These are phyloP conservation scores for Metschnikowia corniflorae DNA, from an alignment of 805 yeast genomes.

Conservation along the genomic window DNA sequence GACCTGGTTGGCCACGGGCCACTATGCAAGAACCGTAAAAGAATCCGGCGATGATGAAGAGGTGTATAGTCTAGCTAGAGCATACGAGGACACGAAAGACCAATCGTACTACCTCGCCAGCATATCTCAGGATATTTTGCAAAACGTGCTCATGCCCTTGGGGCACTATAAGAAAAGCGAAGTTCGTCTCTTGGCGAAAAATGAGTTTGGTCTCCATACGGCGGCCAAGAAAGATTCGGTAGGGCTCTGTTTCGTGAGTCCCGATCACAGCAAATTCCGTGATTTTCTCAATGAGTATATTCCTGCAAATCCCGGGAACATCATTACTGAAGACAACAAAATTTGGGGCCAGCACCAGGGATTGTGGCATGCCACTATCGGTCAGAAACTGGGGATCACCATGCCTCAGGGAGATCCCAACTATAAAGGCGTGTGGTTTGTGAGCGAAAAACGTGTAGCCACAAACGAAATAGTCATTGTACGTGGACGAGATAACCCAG, in stretches of 20 bases:
- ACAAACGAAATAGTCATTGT: constrained; percentile 79
- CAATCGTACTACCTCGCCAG: constrained; percentile 89
- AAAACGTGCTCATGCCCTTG: constrained; percentile 67
- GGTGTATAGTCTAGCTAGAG: constrained; percentile 48
- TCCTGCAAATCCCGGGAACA: constrained; percentile 69
- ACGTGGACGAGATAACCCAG: constrained; percentile 57
- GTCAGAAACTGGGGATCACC: constrained; percentile 74
- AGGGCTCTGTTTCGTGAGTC: constrained; percentile 88
- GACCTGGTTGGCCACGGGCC: constrained; percentile 84
- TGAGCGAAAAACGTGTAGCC: constrained; percentile 61
- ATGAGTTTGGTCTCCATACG: constrained; percentile 48
- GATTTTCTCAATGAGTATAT: constrained; percentile 74
- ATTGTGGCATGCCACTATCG: constrained; percentile 92
- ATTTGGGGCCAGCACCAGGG: constrained; percentile 84
- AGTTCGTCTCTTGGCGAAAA: constrained; percentile 65
- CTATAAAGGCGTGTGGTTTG: constrained; percentile 81
- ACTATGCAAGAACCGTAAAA: constrained; percentile 57
- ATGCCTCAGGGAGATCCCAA: constrained; percentile 87
- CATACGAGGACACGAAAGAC: constrained; percentile 63
- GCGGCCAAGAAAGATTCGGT: constrained; percentile 89
- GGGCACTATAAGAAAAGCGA: constrained; percentile 75
- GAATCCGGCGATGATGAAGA: constrained; percentile 17
- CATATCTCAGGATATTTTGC: constrained; percentile 44
- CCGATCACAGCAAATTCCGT: constrained; percentile 56
- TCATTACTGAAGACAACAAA: constrained; percentile 70